Conservation (phyloP, 495 filamentous ascomycete species). For the Parmelia sp. region DNA sequence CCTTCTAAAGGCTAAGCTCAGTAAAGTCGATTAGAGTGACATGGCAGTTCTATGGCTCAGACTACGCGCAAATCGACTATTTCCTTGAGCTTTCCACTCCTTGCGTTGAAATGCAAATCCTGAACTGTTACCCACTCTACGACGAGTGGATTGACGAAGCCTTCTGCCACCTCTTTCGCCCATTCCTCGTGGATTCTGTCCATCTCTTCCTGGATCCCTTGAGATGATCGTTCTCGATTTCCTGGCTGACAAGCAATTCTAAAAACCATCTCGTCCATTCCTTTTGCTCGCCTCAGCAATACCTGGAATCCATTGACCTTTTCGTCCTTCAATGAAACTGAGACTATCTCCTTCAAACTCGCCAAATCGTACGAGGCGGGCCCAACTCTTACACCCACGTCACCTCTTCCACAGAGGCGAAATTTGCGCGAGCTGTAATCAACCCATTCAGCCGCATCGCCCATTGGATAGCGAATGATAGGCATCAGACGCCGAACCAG, state of each 20-base stretch:
- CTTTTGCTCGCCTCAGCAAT: neutral
- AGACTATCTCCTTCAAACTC: slow-evolving; percentile 1
- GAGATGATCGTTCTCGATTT: neutral
- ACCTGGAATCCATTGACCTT: slow-evolving; percentile 5
- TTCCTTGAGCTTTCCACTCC: slow-evolving; percentile 9
- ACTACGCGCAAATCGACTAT: slow-evolving; percentile 2
- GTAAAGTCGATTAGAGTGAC: neutral
- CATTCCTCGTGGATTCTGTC: slow-evolving; percentile 2
- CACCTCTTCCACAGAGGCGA: neutral
- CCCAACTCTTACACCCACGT: slow-evolving; percentile 1
- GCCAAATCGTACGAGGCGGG: neutral
- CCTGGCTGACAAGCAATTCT: neutral
- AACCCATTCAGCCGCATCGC: slow-evolving; percentile 7
- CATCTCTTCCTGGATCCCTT: neutral
- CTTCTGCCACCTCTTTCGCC: slow-evolving; percentile 4
- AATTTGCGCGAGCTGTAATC: neutral
- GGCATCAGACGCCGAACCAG: neutral
- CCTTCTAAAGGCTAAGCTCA: neutral
- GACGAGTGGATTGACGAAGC: neutral
- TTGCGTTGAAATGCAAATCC: neutral
- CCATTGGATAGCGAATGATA: neutral
- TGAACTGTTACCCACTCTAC: slow-evolving; percentile 1
- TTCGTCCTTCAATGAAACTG: neutral
- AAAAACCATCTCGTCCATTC: neutral
- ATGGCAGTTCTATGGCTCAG: neutral